Percentiles rank a stretch among this genome's conserved stretches.
Conservation (phyloP, 2,329 filamentous ascomycete genomes). For the Teratosphaeria zuluensis region DNA sequence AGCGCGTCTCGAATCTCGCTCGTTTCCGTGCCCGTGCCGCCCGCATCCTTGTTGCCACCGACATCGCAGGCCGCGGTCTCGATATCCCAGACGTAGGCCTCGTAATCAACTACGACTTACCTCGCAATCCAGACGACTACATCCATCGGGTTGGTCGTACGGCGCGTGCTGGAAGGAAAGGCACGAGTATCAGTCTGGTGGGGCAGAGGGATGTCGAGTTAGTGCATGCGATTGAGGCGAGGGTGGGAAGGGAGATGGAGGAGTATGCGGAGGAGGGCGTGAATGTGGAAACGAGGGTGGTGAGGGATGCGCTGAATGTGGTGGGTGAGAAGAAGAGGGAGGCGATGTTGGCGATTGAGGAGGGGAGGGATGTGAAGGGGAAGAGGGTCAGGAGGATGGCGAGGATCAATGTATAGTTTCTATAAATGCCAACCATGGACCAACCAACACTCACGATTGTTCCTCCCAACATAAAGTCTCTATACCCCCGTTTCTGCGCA, state of each 20-base stretch:
- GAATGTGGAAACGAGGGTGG: slow-evolving; percentile 81
- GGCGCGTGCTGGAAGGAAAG: slow-evolving; percentile 76
- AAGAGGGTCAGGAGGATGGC: slow-evolving; percentile 42
- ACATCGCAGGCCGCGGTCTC: slow-evolving; percentile 86
- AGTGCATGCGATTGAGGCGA: slow-evolving; percentile 77
- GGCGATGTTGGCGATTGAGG: slow-evolving; percentile 81
- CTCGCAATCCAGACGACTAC: slow-evolving; percentile 93
- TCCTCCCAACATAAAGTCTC: not conserved
- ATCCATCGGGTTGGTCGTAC: slow-evolving; percentile 95
- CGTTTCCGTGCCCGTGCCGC: slow-evolving; percentile 86
- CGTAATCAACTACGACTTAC: slow-evolving; percentile 92
- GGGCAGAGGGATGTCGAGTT: slow-evolving; percentile 88
- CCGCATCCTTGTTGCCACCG: slow-evolving; percentile 83
- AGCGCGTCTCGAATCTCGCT: slow-evolving; percentile 77
- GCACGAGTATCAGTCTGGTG: slow-evolving; percentile 77
- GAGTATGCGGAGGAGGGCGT: slow-evolving; percentile 84
- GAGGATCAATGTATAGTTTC: not conserved
- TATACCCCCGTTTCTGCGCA: not conserved
- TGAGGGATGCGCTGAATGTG: slow-evolving; percentile 74
- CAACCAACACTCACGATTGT: too few relatives aligned
- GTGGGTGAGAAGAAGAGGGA: slow-evolving; percentile 95
- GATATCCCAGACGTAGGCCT: slow-evolving; percentile 88
- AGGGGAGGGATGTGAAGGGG: slow-evolving; percentile 83
- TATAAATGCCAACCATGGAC: not conserved
- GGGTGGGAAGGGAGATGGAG: slow-evolving; percentile 71